A percentile compares a stretch with the other conserved stretches of the same genome.
These are phyloP conservation scores for Inga laurina DNA, from an alignment of 306 rosid genomes.

Conservation along the genomic window DNA sequence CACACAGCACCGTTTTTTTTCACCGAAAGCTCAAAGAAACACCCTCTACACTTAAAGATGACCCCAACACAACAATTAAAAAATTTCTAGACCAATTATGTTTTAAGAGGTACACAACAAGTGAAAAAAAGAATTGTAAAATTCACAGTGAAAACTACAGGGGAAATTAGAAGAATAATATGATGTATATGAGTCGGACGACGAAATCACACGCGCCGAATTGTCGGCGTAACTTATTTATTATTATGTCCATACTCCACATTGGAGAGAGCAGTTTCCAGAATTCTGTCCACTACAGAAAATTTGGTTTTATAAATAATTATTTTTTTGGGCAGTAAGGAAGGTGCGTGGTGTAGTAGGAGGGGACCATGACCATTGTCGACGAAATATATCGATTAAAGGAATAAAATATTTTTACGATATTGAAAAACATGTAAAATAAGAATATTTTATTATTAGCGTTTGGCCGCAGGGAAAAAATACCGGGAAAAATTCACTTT, in stretches of 20 bases:
- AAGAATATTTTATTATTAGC: background rate
- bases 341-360: background rate
- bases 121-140: background rate
- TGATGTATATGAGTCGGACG: background rate
- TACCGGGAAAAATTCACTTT: background rate
- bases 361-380: slow-evolving; percentile 37
- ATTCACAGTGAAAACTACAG: background rate
- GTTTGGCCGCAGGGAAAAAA: slow-evolving; percentile 30
- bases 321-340: background rate
- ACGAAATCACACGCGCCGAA: slow-evolving; percentile 32
- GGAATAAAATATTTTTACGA: background rate
- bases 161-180: background rate
- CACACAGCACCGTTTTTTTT: background rate
- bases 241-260: background rate
- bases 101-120: background rate
- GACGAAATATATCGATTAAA: slow-evolving; percentile 14
- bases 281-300: background rate
- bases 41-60: background rate
- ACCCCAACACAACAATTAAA: background rate
- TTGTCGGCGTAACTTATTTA: slow-evolving; percentile 41
- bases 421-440: slow-evolving; percentile 12
- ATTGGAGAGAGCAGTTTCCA: slow-evolving; percentile 23
- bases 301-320: background rate
- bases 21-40: background rate
- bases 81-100: background rate